phyloP scores from a whole-genome alignment of 495 filamentous ascomycete species.

The Glonium stellatum region DNA sequence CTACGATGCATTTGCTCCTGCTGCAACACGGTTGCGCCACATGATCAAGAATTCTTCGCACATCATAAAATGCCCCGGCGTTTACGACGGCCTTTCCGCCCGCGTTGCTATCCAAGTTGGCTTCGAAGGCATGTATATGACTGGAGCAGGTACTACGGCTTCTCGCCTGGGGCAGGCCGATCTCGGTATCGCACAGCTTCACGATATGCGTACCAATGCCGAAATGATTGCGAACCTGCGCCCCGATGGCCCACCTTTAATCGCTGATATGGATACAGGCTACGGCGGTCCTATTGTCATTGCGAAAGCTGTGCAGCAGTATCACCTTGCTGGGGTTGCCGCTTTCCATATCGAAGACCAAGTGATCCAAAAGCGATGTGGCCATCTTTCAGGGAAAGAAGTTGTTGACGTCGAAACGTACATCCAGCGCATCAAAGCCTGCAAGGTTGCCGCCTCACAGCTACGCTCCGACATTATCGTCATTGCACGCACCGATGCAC shows the following conservation, averaged over 20 bases:
- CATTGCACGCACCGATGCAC: slow-evolving; percentile 32
- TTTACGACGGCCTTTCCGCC: slow-evolving; percentile 18
- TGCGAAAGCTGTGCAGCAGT: slow-evolving; percentile 21
- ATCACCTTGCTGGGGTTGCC: slow-evolving; percentile 29
- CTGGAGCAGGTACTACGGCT: slow-evolving; percentile 25
- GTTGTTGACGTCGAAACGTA: slow-evolving; percentile 25
- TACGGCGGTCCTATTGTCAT: slow-evolving; percentile 28
- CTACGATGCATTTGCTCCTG: slow-evolving; percentile 11
- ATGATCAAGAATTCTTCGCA: slow-evolving; percentile 18
- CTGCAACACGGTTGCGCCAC: slow-evolving; percentile 11
- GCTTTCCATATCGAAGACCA: slow-evolving; percentile 35
- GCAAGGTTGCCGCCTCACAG: slow-evolving; percentile 11
- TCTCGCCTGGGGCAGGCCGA: slow-evolving; percentile 24
- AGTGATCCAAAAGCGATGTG: slow-evolving; percentile 31
- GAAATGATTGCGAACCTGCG: slow-evolving; percentile 26
- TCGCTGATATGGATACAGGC: slow-evolving; percentile 30
- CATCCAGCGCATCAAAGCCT: slow-evolving; percentile 25
- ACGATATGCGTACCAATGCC: slow-evolving; percentile 25
- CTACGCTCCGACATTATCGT: slow-evolving; percentile 28
- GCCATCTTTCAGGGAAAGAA: slow-evolving; percentile 31
- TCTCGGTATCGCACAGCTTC: slow-evolving; percentile 20
- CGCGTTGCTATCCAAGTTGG: slow-evolving; percentile 20
- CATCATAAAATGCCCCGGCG: slow-evolving; percentile 20
- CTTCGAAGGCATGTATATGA: slow-evolving; percentile 23
- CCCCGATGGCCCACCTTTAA: slow-evolving; percentile 14